Conservation (phyloP, 2,329 filamentous ascomycete genomes). For the Fusarium pseudocircinatum region DNA sequence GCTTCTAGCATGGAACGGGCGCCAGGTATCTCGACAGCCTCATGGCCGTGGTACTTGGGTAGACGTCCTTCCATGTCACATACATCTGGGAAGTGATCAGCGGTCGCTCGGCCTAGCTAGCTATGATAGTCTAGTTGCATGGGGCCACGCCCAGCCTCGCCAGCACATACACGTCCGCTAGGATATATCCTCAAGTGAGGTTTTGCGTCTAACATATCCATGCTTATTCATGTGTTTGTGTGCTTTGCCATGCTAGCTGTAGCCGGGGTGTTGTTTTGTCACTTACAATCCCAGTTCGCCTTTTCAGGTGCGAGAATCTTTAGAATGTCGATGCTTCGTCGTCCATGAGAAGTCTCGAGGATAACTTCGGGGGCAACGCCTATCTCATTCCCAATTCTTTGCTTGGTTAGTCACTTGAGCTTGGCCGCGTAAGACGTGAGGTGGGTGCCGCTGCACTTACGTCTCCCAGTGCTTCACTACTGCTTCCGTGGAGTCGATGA, state of each 20-base stretch:
- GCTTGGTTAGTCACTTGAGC: not conserved
- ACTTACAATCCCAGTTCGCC: conserved; percentile 92
- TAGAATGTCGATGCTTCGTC: conserved; percentile 87
- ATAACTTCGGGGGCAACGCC: conserved; percentile 87
- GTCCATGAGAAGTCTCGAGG: conserved; percentile 88
- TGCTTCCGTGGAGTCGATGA: conserved; percentile 82
- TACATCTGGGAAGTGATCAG: conserved; percentile 68
- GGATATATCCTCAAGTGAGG: conserved; percentile 3
- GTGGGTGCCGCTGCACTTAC: conserved; percentile 53
- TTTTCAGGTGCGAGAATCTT: conserved; percentile 81
- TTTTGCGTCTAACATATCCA: not conserved
- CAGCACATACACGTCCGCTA: not conserved
- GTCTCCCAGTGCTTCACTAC: conserved; percentile 81
- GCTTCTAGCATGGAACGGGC: conserved; percentile 74
- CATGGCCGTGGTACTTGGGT: conserved; percentile 77
- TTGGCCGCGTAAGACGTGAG: not conserved
- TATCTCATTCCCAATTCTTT: conserved; percentile 81
- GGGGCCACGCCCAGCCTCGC: not conserved
- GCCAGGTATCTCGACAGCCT: conserved; percentile 88
- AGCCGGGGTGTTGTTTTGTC: not conserved
- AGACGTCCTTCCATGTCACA: conserved; percentile 80
- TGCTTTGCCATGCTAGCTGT: not conserved
- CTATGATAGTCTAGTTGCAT: not conserved
- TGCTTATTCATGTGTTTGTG: not conserved
- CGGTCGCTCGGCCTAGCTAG: conserved; percentile 5